phyloP scores from a whole-genome alignment of 2,329 filamentous ascomycete species.

The Bipolaris gigantea region DNA sequence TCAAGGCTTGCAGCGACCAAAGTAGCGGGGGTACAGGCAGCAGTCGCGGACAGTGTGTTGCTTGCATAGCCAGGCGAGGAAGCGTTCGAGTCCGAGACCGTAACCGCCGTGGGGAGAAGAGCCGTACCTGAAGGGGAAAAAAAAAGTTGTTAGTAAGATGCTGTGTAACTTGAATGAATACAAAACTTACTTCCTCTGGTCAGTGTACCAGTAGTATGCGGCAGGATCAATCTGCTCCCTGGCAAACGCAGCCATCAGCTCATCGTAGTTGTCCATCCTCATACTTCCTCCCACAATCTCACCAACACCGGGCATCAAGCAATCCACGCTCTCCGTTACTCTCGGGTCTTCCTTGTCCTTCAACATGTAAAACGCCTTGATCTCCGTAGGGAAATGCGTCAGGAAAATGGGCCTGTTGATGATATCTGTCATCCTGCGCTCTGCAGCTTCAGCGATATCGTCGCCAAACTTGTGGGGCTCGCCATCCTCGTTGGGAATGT shows the following conservation, averaged over 20 bases:
- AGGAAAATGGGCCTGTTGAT: constrained; percentile 96
- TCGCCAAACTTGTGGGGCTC: constrained; percentile 90
- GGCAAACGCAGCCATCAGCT: constrained; percentile 81
- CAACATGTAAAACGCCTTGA: constrained; percentile 99
- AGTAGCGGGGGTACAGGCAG: constrained; percentile 79
- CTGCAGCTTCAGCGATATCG: constrained; percentile 96
- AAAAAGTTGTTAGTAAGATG: constrained; percentile 18
- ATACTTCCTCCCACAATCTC: constrained; percentile 97
- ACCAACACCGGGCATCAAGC: constrained; percentile 87
- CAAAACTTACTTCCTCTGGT: constrained; percentile 81
- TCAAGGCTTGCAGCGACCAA: constrained; percentile 77
- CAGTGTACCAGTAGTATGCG: constrained; percentile 98
- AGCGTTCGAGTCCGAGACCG: constrained; percentile 86
- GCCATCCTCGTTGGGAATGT: constrained; percentile 91
- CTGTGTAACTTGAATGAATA: neutral
- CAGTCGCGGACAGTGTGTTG: constrained; percentile 68
- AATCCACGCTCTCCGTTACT: constrained; percentile 91
- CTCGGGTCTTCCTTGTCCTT: constrained; percentile 76
- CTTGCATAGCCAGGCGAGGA: constrained; percentile 68
- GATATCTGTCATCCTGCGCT: constrained; percentile 94
- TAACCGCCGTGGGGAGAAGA: constrained; percentile 91
- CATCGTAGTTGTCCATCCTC: constrained; percentile 91
- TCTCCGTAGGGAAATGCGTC: constrained; percentile 94
- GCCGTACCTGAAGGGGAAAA: constrained; percentile 66
- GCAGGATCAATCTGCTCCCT: constrained; percentile 80